Evolutionary conservation across 495 filamentous ascomycete species (phyloP), one percentile per base, ranked within the genome.

Genomic region (Neurospora cerealis): DNA sequence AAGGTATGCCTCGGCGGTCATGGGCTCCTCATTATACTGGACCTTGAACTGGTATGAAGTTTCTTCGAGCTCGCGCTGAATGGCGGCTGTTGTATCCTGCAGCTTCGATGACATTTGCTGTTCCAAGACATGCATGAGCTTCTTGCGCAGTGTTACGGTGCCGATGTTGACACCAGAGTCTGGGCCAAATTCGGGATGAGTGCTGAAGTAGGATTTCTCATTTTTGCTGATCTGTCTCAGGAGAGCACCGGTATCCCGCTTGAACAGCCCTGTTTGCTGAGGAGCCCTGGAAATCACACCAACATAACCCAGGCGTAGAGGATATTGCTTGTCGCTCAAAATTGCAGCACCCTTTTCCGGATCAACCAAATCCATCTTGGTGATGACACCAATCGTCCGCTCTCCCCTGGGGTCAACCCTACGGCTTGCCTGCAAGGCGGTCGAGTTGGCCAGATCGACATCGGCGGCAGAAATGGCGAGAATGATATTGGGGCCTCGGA

Each of bases 11-110:
- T 98, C 96, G 1, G 96, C 96, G 74, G 93, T 96, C 66, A 99
- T 84, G 24, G 95, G 93, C 34, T 96, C 89, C 79, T 99, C 96
- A 79, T 98, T 99, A 83, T 99, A 99, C 81, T 99, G 96, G 24
- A 99, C 96, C 80, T 98, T 99, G 88, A 97, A 98, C 78, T 99
- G 96, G 78, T 99, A 99, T 0, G 93, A 95, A 6, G 96, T 94
- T 81, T 99, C 96, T 79, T 98, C 95, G 0, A 99, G 89, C 80
- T 99, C 96, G 77, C 97, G 93, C 73, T 90, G 92, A 75, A 99
- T 97, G 24, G 93, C 93, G 78, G 97, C 94, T 73, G 91, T 91
- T 13, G 96, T 98, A 72, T 90, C 87, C 73, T 93, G 90, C 69
- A 99, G 87, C 77, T 92, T 97, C 19, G 92, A 90, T 44, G 94